Conservation (phyloP, 2,329 filamentous ascomycete species). For the Xylariaceae sp. region DNA sequence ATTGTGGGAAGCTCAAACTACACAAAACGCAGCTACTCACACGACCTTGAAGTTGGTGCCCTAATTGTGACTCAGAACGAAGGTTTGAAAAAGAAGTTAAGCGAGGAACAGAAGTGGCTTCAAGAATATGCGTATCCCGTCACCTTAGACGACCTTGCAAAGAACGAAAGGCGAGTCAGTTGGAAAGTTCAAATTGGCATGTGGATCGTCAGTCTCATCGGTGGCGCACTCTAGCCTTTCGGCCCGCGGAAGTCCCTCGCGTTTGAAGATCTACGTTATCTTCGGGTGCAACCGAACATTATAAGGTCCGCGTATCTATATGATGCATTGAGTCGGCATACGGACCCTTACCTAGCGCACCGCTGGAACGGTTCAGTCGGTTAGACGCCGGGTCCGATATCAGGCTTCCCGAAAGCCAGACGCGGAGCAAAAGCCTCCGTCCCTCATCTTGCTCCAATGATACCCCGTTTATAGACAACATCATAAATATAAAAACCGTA, state of each 20-base stretch:
- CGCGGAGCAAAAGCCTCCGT: constrained; percentile 24
- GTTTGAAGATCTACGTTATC: constrained; percentile 3
- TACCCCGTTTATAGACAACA: constrained; percentile 27
- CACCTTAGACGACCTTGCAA: constrained; percentile 77
- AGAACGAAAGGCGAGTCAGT: constrained; percentile 79
- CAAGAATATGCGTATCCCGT: constrained; percentile 72
- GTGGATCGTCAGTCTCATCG: constrained; percentile 87
- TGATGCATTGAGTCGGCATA: constrained; percentile 1
- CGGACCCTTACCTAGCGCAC: background rate
- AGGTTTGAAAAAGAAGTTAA: constrained; percentile 70
- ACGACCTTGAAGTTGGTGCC: constrained; percentile 89
- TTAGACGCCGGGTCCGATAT: background rate
- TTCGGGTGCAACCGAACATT: background rate
- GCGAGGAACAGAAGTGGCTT: constrained; percentile 78
- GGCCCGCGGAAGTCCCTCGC: background rate
- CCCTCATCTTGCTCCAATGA: constrained; percentile 27
- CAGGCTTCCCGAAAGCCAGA: constrained; percentile 8
- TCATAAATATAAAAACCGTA: constrained; percentile 4
- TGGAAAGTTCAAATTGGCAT: constrained; percentile 85
- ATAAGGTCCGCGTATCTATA: constrained; percentile 5
- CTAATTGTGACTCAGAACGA: constrained; percentile 81
- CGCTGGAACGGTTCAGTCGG: background rate
- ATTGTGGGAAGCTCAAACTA: constrained; percentile 94
- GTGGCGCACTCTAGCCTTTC: constrained; percentile 72
- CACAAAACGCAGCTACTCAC: constrained; percentile 87